Conservation (phyloP, 441 rosid species). For the Aleurites moluccanus region DNA sequence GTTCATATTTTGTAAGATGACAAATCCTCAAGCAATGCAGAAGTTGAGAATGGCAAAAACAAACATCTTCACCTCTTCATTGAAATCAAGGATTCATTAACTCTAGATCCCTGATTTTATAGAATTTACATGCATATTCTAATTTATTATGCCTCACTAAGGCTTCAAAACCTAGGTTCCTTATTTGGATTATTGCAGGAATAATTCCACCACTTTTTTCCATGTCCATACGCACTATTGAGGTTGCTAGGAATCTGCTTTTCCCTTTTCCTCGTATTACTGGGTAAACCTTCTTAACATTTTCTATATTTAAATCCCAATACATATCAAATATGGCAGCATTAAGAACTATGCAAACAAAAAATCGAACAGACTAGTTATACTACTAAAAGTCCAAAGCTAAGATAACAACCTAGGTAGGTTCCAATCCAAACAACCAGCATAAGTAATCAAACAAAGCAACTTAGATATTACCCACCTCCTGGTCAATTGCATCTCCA, state of each 20-base stretch:
- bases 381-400: neutral
- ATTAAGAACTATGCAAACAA: neutral
- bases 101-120: neutral
- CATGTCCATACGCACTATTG: neutral
- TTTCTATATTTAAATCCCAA: neutral
- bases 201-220: conserved; percentile 2
- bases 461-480: conserved; percentile 50
- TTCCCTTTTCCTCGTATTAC: neutral
- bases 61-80: neutral
- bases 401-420: neutral
- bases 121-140: neutral
- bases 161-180: conserved; percentile 2
- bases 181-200: neutral
- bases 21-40: neutral
- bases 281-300: neutral
- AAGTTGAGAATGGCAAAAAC: neutral
- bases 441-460: conserved; percentile 15
- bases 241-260: conserved; percentile 1
- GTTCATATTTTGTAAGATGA: neutral
- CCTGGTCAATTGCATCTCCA: conserved; percentile 93
- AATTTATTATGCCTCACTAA: neutral
- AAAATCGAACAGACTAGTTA: neutral
- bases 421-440: conserved; percentile 16
- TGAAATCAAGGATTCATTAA: neutral
- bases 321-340: neutral